phyloP scores from a whole-genome alignment of 1,284 basidiomycete genomes.

The Heterobasidion annosum region DNA sequence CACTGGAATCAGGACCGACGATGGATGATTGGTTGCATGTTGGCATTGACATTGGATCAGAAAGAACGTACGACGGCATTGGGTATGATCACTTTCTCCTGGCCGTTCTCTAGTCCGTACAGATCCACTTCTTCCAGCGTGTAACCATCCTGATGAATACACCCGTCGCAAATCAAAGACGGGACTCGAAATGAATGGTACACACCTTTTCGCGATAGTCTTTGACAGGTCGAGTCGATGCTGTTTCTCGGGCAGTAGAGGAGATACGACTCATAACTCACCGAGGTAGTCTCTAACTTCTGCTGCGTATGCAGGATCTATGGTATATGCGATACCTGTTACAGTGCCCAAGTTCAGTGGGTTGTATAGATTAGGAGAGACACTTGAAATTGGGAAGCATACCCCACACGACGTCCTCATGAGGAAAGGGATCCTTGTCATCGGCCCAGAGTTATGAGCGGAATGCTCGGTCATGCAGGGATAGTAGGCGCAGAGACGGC shows the following conservation, averaged over 20 bases:
- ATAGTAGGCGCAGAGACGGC: constrained; percentile 9
- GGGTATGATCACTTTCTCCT: constrained; percentile 43
- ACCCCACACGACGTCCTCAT: constrained; percentile 83
- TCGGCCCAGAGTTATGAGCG: background rate
- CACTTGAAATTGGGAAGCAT: constrained; percentile 11
- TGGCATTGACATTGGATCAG: background rate
- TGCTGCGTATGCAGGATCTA: constrained; percentile 62
- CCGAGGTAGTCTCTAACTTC: constrained; percentile 81
- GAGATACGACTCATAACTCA: constrained; percentile 19
- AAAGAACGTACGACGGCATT: constrained; percentile 16
- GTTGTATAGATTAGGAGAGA: background rate
- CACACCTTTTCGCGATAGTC: constrained; percentile 76
- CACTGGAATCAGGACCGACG: constrained; percentile 29
- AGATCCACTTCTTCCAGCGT: constrained; percentile 59
- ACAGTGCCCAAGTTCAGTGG: background rate
- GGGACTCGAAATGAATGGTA: background rate
- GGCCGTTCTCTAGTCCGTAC: constrained; percentile 42
- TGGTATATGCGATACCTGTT: constrained; percentile 72
- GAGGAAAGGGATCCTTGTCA: constrained; percentile 61
- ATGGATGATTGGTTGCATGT: constrained; percentile 21
- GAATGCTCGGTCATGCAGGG: background rate
- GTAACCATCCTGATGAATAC: constrained; percentile 56
- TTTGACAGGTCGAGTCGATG: constrained; percentile 14
- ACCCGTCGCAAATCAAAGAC: background rate
- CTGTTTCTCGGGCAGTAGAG: background rate